These are phyloP conservation scores for Lithohypha guttulata DNA, from an alignment of 2,329 filamentous ascomycete species.

Conservation along the genomic window DNA sequence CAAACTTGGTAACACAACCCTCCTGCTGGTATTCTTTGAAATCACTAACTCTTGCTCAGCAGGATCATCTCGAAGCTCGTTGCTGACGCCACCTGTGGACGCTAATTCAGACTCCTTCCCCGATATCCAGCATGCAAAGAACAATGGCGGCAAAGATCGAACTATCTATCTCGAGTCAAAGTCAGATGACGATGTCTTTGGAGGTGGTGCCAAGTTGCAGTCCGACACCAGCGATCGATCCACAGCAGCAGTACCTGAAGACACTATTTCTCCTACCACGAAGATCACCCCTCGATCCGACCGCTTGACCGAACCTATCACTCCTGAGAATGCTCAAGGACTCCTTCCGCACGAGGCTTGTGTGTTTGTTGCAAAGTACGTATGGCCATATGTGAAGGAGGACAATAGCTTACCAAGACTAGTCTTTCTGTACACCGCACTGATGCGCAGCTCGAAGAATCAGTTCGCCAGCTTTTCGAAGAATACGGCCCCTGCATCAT, in stretches of 20 bases:
- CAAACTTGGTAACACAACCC: conserved; percentile 1
- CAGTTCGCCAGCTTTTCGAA: conserved; percentile 25
- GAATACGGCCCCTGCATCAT: conserved; percentile 27
- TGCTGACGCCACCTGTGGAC: conserved; percentile 1
- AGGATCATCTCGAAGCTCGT: neutral
- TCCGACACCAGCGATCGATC: neutral
- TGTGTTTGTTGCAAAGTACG: conserved; percentile 32
- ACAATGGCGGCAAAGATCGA: neutral
- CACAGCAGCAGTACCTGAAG: neutral
- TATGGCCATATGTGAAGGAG: conserved; percentile 7
- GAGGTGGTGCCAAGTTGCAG: neutral
- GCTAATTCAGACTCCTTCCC: neutral
- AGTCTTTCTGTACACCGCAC: conserved; percentile 24
- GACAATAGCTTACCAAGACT: conserved; percentile 12
- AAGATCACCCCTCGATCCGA: conserved; percentile 22
- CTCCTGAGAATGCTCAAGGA: conserved; percentile 28
- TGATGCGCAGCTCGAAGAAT: conserved; percentile 23
- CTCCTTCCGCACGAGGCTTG: conserved; percentile 28
- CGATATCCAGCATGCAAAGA: neutral
- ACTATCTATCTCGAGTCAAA: neutral
- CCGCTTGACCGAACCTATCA: conserved; percentile 22
- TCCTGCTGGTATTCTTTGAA: neutral
- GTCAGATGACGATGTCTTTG: conserved; percentile 13
- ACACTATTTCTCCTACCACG: conserved; percentile 6
- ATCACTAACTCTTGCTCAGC: neutral